These are phyloP conservation scores for Alternaria gaisen DNA, from an alignment of 2,329 filamentous ascomycete species.

Conservation along the genomic window DNA sequence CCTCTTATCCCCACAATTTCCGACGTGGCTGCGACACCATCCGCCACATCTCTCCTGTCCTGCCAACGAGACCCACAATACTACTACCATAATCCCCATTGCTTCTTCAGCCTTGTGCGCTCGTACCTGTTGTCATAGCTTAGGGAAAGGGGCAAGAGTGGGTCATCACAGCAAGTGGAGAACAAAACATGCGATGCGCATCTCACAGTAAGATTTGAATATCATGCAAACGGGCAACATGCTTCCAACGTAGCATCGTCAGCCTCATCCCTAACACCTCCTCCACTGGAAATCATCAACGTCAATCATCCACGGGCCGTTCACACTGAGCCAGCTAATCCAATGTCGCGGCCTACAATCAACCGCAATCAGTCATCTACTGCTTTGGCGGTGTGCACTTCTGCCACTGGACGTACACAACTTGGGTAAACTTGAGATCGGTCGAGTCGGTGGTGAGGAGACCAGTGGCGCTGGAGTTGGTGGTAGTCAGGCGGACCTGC, in stretches of 20 bases:
- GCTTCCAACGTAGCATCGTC: constrained; percentile 1
- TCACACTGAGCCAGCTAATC: constrained; percentile 19
- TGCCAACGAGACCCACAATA: not conserved
- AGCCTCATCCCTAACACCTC: constrained; percentile 9
- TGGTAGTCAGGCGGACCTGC: constrained; percentile 54
- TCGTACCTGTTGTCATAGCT: not conserved
- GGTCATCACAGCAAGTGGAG: not conserved
- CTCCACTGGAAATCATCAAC: constrained; percentile 16
- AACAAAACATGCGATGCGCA: constrained; percentile 14
- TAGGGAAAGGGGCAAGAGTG: constrained; percentile 1
- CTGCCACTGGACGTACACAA: constrained; percentile 58
- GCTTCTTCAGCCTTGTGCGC: not conserved
- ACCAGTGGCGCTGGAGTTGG: constrained; percentile 46
- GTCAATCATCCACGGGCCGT: constrained; percentile 11
- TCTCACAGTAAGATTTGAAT: constrained; percentile 18
- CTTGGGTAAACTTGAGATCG: constrained; percentile 58
- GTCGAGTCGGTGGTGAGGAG: constrained; percentile 60
- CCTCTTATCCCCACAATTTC: constrained; percentile 11
- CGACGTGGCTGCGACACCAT: constrained; percentile 9
- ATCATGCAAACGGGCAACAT: constrained; percentile 13
- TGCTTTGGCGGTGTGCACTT: constrained; percentile 40
- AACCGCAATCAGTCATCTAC: constrained; percentile 27
- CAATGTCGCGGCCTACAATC: constrained; percentile 11
- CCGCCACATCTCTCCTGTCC: constrained; percentile 7
- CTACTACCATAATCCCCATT: not conserved